Evolutionary conservation across 768 basidiomycete species (phyloP).

Genomic region (Suillus variegatus): DNA sequence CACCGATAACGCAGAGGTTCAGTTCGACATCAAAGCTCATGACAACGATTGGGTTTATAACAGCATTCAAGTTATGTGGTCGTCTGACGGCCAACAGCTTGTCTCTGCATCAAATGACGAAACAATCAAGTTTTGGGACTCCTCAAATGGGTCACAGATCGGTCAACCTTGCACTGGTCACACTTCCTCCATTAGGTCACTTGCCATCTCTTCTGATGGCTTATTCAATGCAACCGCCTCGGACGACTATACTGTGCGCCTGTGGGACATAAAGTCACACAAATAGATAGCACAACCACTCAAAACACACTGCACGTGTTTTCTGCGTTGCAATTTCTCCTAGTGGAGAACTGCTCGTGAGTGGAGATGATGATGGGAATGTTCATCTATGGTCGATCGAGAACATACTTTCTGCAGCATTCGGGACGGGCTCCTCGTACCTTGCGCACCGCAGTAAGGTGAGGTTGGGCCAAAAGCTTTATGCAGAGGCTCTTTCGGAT

Average conservation of each 20-base stretch:
- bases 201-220: slow-evolving; percentile 54
- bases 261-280: slow-evolving; percentile 54
- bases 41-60: too few species aligned
- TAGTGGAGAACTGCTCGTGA: background rate
- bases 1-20: background rate
- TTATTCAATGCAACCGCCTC: slow-evolving; percentile 73
- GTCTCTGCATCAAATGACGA: too few species aligned
- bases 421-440: too few species aligned
- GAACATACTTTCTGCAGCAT: background rate
- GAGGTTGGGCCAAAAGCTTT: too few species aligned
- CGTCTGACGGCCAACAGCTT: background rate
- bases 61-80: background rate
- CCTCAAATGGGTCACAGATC: too few species aligned
- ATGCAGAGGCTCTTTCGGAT: too few species aligned
- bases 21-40: background rate
- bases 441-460: too few species aligned
- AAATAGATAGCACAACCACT: background rate
- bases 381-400: background rate
- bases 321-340: background rate
- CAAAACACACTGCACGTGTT: background rate
- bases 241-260: slow-evolving; percentile 79
- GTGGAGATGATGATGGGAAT: background rate
- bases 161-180: background rate
- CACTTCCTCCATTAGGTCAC: too few species aligned
- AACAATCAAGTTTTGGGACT: too few species aligned